phyloP scores from a whole-genome alignment of 768 basidiomycete genomes.

The Mycena rebaudengoi region DNA sequence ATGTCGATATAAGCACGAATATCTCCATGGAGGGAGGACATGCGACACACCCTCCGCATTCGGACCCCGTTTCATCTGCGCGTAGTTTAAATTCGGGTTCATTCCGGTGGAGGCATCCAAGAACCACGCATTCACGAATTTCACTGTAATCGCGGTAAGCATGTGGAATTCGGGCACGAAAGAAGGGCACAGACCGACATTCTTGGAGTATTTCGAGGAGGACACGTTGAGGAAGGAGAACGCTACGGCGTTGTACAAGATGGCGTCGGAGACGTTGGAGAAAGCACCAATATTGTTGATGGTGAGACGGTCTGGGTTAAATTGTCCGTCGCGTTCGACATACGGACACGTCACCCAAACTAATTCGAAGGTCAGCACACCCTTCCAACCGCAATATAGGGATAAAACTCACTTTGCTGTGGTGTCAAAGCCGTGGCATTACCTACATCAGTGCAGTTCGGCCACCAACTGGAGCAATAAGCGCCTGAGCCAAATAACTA shows the following conservation, averaged over 20 bases:
- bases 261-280: slow-evolving; percentile 62
- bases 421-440: slow-evolving; percentile 66
- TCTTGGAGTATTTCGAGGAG: slow-evolving; percentile 50
- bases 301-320: slow-evolving; percentile 69
- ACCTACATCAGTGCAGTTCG: slow-evolving; percentile 64
- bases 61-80: slow-evolving; percentile 57
- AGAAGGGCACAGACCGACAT: slow-evolving; percentile 42
- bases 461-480: slow-evolving; percentile 78
- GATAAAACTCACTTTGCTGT: slow-evolving; percentile 53
- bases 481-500: too few species aligned
- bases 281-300: slow-evolving; percentile 66
- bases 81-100: slow-evolving; percentile 72
- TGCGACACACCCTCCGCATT: slow-evolving; percentile 37
- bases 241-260: slow-evolving; percentile 68
- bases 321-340: slow-evolving; percentile 61
- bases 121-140: slow-evolving; percentile 67
- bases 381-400: too few species aligned
- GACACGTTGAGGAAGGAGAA: slow-evolving; percentile 54
- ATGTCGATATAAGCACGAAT: slow-evolving; percentile 32
- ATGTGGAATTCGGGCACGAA: background rate
- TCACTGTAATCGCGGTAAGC: slow-evolving; percentile 36
- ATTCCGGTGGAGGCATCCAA: slow-evolving; percentile 62
- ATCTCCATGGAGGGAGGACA: slow-evolving; percentile 30
- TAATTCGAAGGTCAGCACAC: slow-evolving; percentile 30
- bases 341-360: slow-evolving; percentile 71